These are phyloP conservation scores for Mitragyna speciosa DNA, from an alignment of 257 asterid species.

Conservation along the genomic window DNA sequence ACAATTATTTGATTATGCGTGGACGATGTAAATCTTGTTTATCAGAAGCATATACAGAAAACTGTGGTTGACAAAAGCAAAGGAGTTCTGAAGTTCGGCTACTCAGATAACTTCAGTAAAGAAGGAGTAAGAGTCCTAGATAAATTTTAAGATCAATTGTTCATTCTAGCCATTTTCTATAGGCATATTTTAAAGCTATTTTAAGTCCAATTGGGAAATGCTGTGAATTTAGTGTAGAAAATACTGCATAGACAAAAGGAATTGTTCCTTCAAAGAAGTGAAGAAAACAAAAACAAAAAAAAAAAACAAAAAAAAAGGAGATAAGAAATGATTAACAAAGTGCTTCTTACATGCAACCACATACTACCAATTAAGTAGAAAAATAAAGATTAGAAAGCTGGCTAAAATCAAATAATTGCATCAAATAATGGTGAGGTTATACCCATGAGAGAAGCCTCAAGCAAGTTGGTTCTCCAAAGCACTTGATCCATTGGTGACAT, in stretches of 20 bases:
- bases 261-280: background rate
- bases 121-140: no score
- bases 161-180: no score
- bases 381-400: background rate
- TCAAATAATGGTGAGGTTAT: constrained; percentile 10
- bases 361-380: background rate
- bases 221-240: background rate
- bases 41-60: no score
- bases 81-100: no score
- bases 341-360: background rate
- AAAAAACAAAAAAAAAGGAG: background rate
- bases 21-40: no score
- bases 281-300: background rate
- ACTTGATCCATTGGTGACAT: constrained; percentile 99
- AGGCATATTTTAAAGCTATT: background rate
- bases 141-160: no score
- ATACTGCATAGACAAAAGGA: background rate
- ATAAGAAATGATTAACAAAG: background rate
- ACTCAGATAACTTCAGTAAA: no score
- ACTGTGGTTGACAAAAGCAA: no score
- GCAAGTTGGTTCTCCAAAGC: constrained; percentile 93
- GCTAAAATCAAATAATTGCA: background rate
- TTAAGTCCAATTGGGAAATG: background rate
- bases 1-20: no score
- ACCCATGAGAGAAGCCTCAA: constrained; percentile 99